phyloP scores from a whole-genome alignment of 352 stramenopile species.

The Aphanomyces astaci region DNA sequence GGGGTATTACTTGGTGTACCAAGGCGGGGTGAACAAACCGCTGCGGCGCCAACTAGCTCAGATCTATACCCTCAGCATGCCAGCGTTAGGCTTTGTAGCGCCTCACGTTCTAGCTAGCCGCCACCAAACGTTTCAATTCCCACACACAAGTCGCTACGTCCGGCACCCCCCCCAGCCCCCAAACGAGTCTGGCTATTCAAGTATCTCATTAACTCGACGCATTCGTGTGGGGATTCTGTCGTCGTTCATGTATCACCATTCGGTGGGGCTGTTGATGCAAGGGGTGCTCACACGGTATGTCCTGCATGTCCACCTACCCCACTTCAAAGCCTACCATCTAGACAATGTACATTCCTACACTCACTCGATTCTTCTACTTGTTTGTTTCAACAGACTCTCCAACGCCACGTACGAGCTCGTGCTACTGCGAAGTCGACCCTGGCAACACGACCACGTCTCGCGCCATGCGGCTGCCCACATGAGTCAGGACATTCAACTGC shows the following conservation, averaged over 20 bases:
- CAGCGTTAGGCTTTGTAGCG: slow-evolving; percentile 28
- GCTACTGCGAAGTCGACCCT: slow-evolving; percentile 24
- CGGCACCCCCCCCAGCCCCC: no score
- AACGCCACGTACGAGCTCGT: slow-evolving; percentile 30
- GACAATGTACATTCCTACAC: no score
- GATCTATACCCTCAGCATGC: slow-evolving; percentile 33
- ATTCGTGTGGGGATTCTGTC: slow-evolving; percentile 49
- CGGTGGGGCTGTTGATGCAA: slow-evolving; percentile 43
- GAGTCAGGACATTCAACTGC: slow-evolving; percentile 21
- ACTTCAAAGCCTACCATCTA: no score
- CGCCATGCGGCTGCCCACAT: not conserved
- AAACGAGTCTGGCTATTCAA: no score
- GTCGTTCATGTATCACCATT: slow-evolving; percentile 44
- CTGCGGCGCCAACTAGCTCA: slow-evolving; percentile 35
- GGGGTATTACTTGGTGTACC: slow-evolving; percentile 60
- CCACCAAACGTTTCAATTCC: not conserved
- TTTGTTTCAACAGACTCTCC: not conserved
- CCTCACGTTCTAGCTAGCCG: slow-evolving; percentile 24
- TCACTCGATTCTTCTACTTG: not conserved
- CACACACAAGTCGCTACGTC: slow-evolving; percentile 8
- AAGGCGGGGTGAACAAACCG: slow-evolving; percentile 36
- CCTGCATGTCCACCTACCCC: no score
- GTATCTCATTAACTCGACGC: slow-evolving; percentile 16
- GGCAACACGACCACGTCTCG: slow-evolving; percentile 26
- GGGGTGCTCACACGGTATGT: slow-evolving; percentile 32